phyloP scores from a whole-genome alignment of 2,329 filamentous ascomycete genomes.

The Curvularia lunata region DNA sequence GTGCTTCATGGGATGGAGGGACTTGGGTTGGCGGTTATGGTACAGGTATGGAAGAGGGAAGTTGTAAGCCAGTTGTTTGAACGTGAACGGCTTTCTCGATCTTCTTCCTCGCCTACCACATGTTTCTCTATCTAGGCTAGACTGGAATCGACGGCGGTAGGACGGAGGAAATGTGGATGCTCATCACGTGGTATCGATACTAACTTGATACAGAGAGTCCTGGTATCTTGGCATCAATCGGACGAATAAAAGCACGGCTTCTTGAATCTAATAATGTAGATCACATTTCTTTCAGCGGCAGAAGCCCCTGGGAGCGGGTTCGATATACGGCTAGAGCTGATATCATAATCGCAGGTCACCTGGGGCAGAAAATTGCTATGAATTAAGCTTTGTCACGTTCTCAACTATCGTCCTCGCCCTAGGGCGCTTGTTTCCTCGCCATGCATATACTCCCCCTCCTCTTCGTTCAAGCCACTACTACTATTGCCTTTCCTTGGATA shows the following conservation, averaged over 20 bases:
- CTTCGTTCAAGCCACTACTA: slow-evolving; percentile 24
- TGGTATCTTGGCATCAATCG: background rate
- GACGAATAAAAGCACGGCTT: background rate
- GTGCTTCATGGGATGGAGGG: background rate
- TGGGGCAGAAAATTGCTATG: background rate
- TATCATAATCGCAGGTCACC: background rate
- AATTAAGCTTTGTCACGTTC: background rate
- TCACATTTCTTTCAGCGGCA: background rate
- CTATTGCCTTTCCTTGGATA: slow-evolving; percentile 31
- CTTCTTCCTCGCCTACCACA: background rate
- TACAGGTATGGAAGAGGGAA: background rate
- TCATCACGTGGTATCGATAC: background rate
- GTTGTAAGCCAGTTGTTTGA: background rate
- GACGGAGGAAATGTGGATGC: background rate
- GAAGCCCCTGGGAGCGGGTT: background rate
- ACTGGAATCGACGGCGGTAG: background rate
- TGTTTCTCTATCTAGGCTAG: too few relatives aligned
- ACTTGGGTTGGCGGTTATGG: background rate
- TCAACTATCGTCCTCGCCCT: background rate
- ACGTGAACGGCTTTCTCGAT: background rate
- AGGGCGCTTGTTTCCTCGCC: background rate
- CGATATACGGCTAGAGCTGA: background rate
- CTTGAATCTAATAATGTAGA: background rate
- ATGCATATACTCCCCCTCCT: slow-evolving; percentile 28
- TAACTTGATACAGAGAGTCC: background rate